Percentiles rank a stretch among this genome's conserved stretches.
Conservation (phyloP, 2,329 filamentous ascomycete genomes). For the Beauveria caledonica region DNA sequence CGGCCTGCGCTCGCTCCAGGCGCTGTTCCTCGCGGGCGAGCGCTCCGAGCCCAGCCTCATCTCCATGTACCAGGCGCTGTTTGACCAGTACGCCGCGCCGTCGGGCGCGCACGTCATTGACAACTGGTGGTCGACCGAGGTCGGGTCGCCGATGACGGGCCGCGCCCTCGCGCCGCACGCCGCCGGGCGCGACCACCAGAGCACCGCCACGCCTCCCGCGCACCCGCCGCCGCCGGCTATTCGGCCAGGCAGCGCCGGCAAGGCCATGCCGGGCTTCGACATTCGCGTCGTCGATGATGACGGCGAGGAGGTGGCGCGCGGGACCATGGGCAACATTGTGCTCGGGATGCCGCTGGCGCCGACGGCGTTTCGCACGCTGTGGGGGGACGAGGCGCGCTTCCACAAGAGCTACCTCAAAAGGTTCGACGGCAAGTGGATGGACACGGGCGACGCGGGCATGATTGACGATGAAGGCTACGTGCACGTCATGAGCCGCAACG, state of each 20-base stretch:
- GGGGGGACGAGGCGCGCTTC: constrained; percentile 79
- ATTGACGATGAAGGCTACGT: constrained; percentile 67
- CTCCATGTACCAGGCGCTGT: constrained; percentile 67
- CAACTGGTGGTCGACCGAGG: constrained; percentile 56
- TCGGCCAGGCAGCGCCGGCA: constrained; percentile 81
- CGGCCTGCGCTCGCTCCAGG: constrained; percentile 63
- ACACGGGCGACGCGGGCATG: constrained; percentile 86
- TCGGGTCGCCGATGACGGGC: constrained; percentile 50
- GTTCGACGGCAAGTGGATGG: constrained; percentile 75
- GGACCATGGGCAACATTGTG: constrained; percentile 87
- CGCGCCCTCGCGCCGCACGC: constrained; percentile 48
- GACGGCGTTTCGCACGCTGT: constrained; percentile 77
- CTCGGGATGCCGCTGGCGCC: constrained; percentile 74
- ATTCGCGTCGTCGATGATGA: constrained; percentile 76
- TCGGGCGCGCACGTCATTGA: constrained; percentile 46
- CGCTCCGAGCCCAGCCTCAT: constrained; percentile 82
- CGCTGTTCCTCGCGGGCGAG: constrained; percentile 81
- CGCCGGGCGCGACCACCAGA: constrained; percentile 28
- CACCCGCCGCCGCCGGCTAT: constrained; percentile 40
- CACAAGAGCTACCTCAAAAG: constrained; percentile 77
- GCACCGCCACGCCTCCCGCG: too few species aligned
- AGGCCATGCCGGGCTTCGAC: constrained; percentile 87
- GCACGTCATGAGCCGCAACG: constrained; percentile 56
- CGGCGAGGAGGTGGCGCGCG: constrained; percentile 60
- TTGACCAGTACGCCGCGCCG: constrained; percentile 56